Conservation (phyloP, 2,329 filamentous ascomycete genomes). For the Ceratocystis smalleyi region DNA sequence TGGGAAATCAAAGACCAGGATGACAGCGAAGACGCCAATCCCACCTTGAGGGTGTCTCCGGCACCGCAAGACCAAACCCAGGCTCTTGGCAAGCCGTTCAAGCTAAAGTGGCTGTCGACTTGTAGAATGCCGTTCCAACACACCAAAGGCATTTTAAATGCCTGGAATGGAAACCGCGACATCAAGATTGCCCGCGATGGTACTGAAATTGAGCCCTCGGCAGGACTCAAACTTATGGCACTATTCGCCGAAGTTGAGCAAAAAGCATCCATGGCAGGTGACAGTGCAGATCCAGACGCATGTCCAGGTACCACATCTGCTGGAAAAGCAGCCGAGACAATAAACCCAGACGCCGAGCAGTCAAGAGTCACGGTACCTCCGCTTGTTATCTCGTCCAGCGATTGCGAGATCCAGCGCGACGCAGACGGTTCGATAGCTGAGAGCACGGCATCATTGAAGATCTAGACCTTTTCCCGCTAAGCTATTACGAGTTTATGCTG, state of each 20-base stretch:
- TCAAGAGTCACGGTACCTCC: neutral
- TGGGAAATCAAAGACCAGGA: slow-evolving; percentile 58
- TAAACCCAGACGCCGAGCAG: neutral
- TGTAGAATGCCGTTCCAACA: slow-evolving; percentile 73
- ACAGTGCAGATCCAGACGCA: neutral
- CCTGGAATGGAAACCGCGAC: slow-evolving; percentile 89
- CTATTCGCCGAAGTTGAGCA: slow-evolving; percentile 53
- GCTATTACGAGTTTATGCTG: neutral
- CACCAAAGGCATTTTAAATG: slow-evolving; percentile 73
- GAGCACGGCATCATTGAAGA: neutral
- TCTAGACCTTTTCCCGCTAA: neutral
- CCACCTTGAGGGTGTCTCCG: slow-evolving; percentile 22
- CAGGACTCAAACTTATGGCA: slow-evolving; percentile 60
- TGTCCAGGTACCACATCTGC: too few species aligned
- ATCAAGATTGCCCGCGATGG: slow-evolving; percentile 93
- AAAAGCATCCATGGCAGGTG: neutral
- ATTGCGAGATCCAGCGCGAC: neutral
- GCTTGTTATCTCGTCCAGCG: neutral
- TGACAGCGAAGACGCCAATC: neutral
- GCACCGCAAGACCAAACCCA: slow-evolving; percentile 33
- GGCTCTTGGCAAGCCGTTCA: slow-evolving; percentile 61
- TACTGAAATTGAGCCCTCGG: slow-evolving; percentile 73
- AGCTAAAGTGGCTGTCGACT: slow-evolving; percentile 78
- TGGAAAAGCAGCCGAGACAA: neutral
- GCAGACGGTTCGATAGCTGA: neutral